Conservation (phyloP, 148 eudicot genomes). For the Talinum fruticosum region DNA sequence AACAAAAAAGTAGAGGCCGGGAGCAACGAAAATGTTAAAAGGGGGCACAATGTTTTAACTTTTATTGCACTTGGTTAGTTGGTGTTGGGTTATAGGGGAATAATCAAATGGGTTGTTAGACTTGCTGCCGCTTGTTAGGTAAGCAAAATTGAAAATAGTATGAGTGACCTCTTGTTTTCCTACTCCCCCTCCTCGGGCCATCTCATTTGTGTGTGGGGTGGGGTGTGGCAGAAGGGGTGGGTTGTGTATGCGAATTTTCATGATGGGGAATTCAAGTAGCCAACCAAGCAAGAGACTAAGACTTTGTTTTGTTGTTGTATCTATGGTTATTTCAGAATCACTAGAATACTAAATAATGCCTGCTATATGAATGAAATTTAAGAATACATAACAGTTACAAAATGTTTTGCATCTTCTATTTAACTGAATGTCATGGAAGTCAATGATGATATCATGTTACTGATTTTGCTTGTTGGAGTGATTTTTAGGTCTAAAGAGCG, state of each 20-base stretch:
- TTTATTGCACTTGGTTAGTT: too few relatives aligned
- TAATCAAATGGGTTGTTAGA: background rate
- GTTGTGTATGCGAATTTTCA: too few relatives aligned
- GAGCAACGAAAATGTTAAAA: too few relatives aligned
- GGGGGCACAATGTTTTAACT: background rate
- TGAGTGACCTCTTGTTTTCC: background rate
- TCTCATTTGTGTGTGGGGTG: background rate
- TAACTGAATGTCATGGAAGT: too few relatives aligned
- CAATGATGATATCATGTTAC: too few relatives aligned
- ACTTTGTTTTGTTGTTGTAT: background rate
- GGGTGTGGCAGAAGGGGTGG: background rate
- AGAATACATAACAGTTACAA: too few relatives aligned
- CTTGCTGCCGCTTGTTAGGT: background rate
- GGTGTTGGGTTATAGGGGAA: background rate
- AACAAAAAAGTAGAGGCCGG: background rate
- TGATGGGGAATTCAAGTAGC: background rate
- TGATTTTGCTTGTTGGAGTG: background rate
- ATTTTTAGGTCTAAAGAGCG: conserved; percentile 15
- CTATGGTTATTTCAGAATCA: background rate
- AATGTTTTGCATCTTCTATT: too few relatives aligned
- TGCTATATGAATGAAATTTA: background rate
- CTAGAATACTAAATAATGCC: background rate
- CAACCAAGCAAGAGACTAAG: background rate
- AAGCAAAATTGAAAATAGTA: background rate
- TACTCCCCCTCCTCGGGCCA: background rate